Percentiles rank a stretch among this genome's conserved stretches.
Evolutionary conservation across 805 yeast species (phyloP).

Genomic region (Saccharomyces paradoxus): DNA sequence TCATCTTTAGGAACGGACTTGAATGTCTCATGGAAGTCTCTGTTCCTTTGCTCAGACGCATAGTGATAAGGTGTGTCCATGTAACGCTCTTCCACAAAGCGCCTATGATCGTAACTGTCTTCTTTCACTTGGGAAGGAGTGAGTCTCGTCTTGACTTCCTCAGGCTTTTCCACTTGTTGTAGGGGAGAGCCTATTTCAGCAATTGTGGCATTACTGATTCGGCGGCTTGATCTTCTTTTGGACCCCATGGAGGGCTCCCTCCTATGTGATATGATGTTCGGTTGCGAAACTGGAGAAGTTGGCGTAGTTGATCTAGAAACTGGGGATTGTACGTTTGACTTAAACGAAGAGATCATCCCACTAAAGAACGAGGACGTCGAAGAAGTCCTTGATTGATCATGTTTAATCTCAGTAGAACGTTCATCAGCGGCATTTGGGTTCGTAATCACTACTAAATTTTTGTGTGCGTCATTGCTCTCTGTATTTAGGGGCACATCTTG

Average conservation of each 20-base stretch:
- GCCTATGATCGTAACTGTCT: slow-evolving; percentile 26
- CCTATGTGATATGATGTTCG: slow-evolving; percentile 27
- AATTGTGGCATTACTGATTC: slow-evolving; percentile 6
- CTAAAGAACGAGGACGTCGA: not conserved
- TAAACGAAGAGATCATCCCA: not conserved
- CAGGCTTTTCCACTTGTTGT: slow-evolving; percentile 17
- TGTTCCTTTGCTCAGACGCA: slow-evolving; percentile 56
- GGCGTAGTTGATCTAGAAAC: not conserved
- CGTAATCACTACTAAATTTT: not conserved
- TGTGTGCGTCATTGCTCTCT: slow-evolving; percentile 5
- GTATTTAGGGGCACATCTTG: slow-evolving; percentile 3
- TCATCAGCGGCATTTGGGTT: not conserved
- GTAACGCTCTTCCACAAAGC: slow-evolving; percentile 52
- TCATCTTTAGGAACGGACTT: slow-evolving; percentile 60
- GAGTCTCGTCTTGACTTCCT: slow-evolving; percentile 9
- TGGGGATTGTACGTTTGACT: not conserved
- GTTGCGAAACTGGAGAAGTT: slow-evolving; percentile 3
- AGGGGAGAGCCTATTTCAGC: slow-evolving; percentile 8
- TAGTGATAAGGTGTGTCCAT: slow-evolving; percentile 51
- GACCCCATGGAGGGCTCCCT: slow-evolving; percentile 16
- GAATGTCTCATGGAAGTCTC: slow-evolving; percentile 74
- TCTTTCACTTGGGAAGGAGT: slow-evolving; percentile 2
- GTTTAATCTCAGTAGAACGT: not conserved
- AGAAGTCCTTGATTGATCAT: not conserved
- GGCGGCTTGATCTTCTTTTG: slow-evolving; percentile 2